Base-by-base conservation (phyloP, 192 early-diverging fungal genomes). In the Backusella parvicylindrica region DNA sequence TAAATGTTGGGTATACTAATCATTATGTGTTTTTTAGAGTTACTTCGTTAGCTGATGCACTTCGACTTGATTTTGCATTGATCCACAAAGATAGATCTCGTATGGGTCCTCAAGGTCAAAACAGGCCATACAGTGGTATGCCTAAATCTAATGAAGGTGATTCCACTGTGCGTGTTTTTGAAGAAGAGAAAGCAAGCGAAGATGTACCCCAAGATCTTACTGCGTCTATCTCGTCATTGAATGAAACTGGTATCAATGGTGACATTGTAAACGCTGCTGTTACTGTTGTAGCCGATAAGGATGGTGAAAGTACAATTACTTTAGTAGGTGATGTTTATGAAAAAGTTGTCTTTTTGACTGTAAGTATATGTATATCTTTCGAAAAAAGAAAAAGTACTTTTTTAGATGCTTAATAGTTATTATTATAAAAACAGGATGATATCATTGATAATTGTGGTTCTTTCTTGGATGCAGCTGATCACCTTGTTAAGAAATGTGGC, bases 321-420 rank as follows among this genome's bases (percentile, higher is more conserved):
- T 91, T 99, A n/a, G 96, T 99, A 2, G 98, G 98, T 60, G 93
- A 99, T 80, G 98, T 98, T 66, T 85, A 89, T 67, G 90, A 88
- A 68, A 93, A 92, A 76, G 87, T 93, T 21, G 95, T 90, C 69
- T 92, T 99, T 78, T 88, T 99, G 75, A 91, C 98, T 15, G 81
- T 75, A 82, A 73, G 81, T 40, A 41, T 43, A 36, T n/a, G 28
- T 28, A 36, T 65, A 33, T 40, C n/a, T 37, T 50, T 60, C n/a
- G 53, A 60, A 12, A 38, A 28, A 60, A 4, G 23, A 38, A 35
- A 21, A 21, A 35, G 12, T 0, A 36, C 1, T 47, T n/a, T 47
- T 1, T n/a, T n/a, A n/a, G n/a, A n/a, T n/a, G n/a, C 18, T 16
- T 47, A 18, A 47, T 18, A 6, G 13, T 1, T 68, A 38, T 43